Evolutionary conservation across 352 stramenopile species (phyloP), one percentile per base, ranked within the genome.

Genomic region (Phytophthora fragariae): DNA sequence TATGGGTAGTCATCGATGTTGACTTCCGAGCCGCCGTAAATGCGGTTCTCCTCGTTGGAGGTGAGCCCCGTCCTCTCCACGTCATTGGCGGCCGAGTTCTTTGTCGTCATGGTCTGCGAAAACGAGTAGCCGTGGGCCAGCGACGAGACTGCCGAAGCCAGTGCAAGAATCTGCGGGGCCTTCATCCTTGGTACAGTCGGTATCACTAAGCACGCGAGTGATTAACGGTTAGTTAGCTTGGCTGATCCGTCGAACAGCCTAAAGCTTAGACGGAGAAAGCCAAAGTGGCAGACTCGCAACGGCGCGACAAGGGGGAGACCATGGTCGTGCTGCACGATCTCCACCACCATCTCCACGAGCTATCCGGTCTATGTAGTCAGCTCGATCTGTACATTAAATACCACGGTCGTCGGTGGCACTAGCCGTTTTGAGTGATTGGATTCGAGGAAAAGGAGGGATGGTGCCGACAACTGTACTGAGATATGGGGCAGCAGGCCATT

Each of bases 1-100:
- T 78, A 92, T 68, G 82, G 80, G 47, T 81, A 91, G 29, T 88
- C 58, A 14, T 64, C 49, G 9, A 81, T 78, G 44, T 86, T 79
- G 44, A 80, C 83, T 46, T 91, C 79, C 0, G 73, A 70, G 33
- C 77, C 81, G 56, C 83, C 83, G 72, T 89, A 88, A 46, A 91
- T 91, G 46, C 80, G 77, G 47, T 67, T 74, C 46, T 79, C 68
- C 62, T 73, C 58, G 46, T 79, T 79, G 5, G 27, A 29, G 7
- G 62, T 62, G 24, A 73, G 58, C 4, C 63, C 59, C 7, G 65
- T 71, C 50, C 49, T 71, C 31, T 76, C 61, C 15, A 70, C 65
- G 8, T 50, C 47, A 53, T 65, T 57, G 3, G 60, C 14, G 3
- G 44, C 29, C 11, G 57, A n/a, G 11, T 52, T 57, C 17, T 29